phyloP scores from a whole-genome alignment of 148 eudicot species.

The Amaranthus cruentus region DNA sequence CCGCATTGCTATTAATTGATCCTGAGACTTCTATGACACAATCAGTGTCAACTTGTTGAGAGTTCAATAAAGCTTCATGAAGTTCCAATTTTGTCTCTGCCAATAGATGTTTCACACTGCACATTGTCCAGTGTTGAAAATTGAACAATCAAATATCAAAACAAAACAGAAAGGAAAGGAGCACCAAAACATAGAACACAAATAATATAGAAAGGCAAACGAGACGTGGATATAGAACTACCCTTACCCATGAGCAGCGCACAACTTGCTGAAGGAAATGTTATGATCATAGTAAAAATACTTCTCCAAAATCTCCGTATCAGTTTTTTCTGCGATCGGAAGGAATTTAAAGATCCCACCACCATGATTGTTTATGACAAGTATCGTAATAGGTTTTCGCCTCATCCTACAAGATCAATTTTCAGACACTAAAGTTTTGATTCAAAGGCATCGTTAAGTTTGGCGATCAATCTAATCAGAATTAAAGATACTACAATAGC shows the following conservation, averaged over 20 bases:
- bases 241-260: constrained; percentile 82
- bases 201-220: not conserved
- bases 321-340: constrained; percentile 68
- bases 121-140: constrained; percentile 10
- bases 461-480: not conserved
- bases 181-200: not conserved
- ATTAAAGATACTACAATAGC: not conserved
- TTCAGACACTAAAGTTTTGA: constrained; percentile 5
- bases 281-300: constrained; percentile 75
- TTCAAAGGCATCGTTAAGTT: not conserved
- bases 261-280: constrained; percentile 63
- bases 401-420: constrained; percentile 45
- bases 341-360: constrained; percentile 96
- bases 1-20: constrained; percentile 63
- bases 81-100: constrained; percentile 64
- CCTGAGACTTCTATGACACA: constrained; percentile 82
- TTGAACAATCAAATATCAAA: constrained; percentile 4
- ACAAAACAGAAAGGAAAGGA: not conserved
- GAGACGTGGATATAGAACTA: not conserved
- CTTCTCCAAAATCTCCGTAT: constrained; percentile 55
- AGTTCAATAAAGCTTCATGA: constrained; percentile 53
- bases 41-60: constrained; percentile 62
- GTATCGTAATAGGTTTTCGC: constrained; percentile 74
- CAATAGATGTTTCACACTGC: constrained; percentile 72
- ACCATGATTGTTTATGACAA: constrained; percentile 90